Percentiles rank a stretch among this genome's conserved stretches.
These are phyloP conservation scores for Macrophomina tecta DNA, from an alignment of 2,329 filamentous ascomycete species.

Conservation along the genomic window DNA sequence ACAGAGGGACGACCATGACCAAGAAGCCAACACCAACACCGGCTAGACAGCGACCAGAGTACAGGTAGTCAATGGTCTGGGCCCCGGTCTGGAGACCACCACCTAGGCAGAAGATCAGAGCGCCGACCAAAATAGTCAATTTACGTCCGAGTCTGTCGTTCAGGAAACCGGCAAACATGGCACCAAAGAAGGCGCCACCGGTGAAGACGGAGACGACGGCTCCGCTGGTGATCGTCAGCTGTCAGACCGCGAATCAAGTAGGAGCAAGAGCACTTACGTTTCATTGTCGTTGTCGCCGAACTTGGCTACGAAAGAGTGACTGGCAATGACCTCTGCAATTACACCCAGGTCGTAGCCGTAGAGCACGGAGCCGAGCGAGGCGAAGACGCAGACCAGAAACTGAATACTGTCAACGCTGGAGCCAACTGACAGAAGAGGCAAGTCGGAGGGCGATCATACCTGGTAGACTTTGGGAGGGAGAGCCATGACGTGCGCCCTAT, in stretches of 20 bases:
- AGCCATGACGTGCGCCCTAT: conserved; percentile 48
- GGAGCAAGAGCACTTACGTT: conserved; percentile 33
- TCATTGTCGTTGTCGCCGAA: conserved; percentile 51
- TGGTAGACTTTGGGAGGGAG: conserved; percentile 65
- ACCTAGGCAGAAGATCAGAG: conserved; percentile 73
- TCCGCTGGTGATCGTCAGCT: conserved; percentile 54
- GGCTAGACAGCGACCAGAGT: conserved; percentile 72
- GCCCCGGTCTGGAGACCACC: conserved; percentile 77
- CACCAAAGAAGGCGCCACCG: conserved; percentile 74
- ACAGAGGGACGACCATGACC: conserved; percentile 71
- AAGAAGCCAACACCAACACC: conserved; percentile 69
- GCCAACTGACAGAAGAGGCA: background rate
- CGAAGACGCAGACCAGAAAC: conserved; percentile 65
- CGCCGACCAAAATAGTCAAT: conserved; percentile 74
- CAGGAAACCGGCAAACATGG: conserved; percentile 65
- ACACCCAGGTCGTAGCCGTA: conserved; percentile 67
- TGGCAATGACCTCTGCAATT: conserved; percentile 62
- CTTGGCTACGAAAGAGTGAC: conserved; percentile 47
- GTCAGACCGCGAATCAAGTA: background rate
- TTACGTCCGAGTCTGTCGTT: conserved; percentile 72
- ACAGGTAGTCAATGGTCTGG: conserved; percentile 64
- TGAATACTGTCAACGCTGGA: conserved; percentile 36
- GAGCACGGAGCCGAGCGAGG: conserved; percentile 63
- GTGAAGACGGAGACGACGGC: conserved; percentile 81
- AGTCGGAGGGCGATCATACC: conserved; percentile 37